Evolutionary conservation across 2,329 filamentous ascomycete genomes (phyloP).

Genomic region (Emericellopsis atlantica): DNA sequence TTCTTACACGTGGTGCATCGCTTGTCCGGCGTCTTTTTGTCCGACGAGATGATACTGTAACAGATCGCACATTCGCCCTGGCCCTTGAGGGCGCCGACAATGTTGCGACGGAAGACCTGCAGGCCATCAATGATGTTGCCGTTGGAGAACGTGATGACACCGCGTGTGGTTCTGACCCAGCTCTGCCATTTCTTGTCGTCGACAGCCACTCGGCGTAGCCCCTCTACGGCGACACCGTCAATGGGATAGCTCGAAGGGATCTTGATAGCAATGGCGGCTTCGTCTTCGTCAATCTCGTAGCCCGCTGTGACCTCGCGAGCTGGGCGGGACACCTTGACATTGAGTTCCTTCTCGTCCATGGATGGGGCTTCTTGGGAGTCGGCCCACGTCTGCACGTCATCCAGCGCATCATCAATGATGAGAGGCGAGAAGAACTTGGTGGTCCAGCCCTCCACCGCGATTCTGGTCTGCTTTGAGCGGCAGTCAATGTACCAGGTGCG

Average conservation of each 20-base stretch:
- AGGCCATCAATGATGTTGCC: constrained; percentile 82
- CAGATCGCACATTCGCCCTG: constrained; percentile 95
- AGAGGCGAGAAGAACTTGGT: constrained; percentile 68
- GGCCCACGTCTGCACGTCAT: constrained; percentile 58
- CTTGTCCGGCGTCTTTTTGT: constrained; percentile 87
- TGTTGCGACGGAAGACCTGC: constrained; percentile 73
- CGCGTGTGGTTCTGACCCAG: constrained; percentile 81
- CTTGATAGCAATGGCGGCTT: constrained; percentile 69
- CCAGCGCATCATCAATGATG: constrained; percentile 52
- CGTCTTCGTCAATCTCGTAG: constrained; percentile 80
- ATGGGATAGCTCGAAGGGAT: constrained; percentile 77
- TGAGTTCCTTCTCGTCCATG: constrained; percentile 40
- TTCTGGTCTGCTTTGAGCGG: constrained; percentile 66
- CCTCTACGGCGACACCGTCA: constrained; percentile 61
- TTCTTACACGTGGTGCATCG: constrained; percentile 87
- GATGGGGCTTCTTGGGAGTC: constrained; percentile 33
- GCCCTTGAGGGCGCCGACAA: constrained; percentile 78
- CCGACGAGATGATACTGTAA: constrained; percentile 83
- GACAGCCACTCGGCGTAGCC: constrained; percentile 74
- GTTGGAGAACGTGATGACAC: constrained; percentile 87
- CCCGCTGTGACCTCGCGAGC: constrained; percentile 69
- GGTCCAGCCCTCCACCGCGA: constrained; percentile 74
- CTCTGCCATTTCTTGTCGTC: constrained; percentile 85
- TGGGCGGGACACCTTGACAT: constrained; percentile 58
- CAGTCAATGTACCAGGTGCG: constrained; percentile 78